phyloP scores from a whole-genome alignment of 305 asterid species.

The Rubia tinctorum region DNA sequence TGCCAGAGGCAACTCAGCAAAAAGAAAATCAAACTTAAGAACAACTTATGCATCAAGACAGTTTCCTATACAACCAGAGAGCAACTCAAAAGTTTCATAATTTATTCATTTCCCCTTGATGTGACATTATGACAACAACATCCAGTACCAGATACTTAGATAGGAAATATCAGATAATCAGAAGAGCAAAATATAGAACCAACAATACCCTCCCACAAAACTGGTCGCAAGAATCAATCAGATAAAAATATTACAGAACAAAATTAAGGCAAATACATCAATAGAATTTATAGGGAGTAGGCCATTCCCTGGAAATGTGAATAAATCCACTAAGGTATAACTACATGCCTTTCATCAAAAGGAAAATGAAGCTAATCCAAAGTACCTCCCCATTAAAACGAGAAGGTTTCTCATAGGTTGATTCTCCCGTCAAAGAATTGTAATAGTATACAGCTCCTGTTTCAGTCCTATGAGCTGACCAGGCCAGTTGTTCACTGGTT shows the following conservation, averaged over 20 bases:
- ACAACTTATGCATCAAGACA: not conserved
- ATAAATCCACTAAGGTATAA: not conserved
- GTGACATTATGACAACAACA: not conserved
- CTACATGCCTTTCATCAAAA: not conserved
- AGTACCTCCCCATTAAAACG: slow-evolving; percentile 88
- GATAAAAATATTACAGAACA: not conserved
- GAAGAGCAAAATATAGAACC: not conserved
- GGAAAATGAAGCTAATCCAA: not conserved
- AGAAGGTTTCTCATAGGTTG: slow-evolving; percentile 87
- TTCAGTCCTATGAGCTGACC: slow-evolving; percentile 96
- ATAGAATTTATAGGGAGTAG: not conserved
- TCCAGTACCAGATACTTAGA: not conserved
- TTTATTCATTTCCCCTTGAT: not conserved
- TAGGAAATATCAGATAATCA: not conserved
- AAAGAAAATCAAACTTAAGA: not conserved
- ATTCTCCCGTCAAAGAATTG: slow-evolving; percentile 83
- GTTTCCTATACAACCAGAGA: not conserved
- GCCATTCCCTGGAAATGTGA: not conserved
- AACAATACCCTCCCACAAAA: not conserved
- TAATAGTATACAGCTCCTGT: slow-evolving; percentile 82
- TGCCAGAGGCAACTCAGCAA: not conserved
- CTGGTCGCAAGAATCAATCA: not conserved
- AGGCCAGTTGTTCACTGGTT: slow-evolving; percentile 47
- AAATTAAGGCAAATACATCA: not conserved
- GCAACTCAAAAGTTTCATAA: not conserved